Evolutionary conservation across 768 basidiomycete genomes (phyloP), one percentile per base, ranked within the genome.

Genomic region (Termitomyces sp.): DNA sequence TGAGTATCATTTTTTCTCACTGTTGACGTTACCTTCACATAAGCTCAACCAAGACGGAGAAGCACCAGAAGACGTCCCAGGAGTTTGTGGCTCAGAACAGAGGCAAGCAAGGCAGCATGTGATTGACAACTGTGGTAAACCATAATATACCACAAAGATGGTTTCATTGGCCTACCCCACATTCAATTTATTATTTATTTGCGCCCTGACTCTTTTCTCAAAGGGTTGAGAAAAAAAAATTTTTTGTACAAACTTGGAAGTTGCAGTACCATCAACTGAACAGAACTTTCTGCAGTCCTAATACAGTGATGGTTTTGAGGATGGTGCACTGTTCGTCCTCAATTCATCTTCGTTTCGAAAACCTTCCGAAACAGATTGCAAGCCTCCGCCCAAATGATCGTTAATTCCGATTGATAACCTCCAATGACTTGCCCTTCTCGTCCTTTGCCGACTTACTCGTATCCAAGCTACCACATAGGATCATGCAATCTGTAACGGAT

Each of bases 31-130:
- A 61, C 58, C 60, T 64, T 60, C 57, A 56, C 56, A 55, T 42
- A 59, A 96, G 94, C 73, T 85, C 56, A 96, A 99, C 67, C 69
- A 86, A 48, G 96, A 99, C 53, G 83, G 84, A 23, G 82, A 89
- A 71, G 85, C 83, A n/a, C 89, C 96, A 19, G 96, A 98, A 72
- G 82, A 91, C 55, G 80, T 96, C 31, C 84, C 86, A 43, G 96
- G 96, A 4, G 93, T 98, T 0, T 92, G 93, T n/a, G 92, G 89
- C 14, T 72, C 80, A 56, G 95, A 97, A 73, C 95, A 97, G 75
- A 87, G 82, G 67, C 80, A 83, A 58, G 93, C 86, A 23, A 83
- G 81, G 61, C 78, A 82, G 57, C 91, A 95, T 75, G 85, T 97
- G 44, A 76, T 86, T 53, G 82, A 88, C 58, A 77, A 74, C 27